Evolutionary conservation across 208 protist genomes (phyloP).

Genomic region (Acanthamoeba lenticulata): DNA sequence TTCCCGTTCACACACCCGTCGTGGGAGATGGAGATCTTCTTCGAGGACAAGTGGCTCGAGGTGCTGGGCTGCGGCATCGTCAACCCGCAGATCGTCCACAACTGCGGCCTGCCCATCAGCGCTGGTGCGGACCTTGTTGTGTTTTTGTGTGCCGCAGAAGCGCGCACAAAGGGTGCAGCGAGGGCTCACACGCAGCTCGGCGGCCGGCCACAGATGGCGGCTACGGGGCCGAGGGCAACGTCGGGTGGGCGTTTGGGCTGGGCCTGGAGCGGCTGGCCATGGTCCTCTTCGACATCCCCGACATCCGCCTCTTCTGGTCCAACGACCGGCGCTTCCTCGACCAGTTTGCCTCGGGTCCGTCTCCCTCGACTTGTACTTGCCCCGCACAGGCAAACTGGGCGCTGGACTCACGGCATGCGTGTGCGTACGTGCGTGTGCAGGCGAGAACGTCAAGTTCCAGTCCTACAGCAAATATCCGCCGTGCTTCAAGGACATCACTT

Average conservation of each 20-base stretch:
- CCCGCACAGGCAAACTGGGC: not conserved
- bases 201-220: slow-evolving; percentile 2
- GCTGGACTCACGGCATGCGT: not conserved
- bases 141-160: too few species aligned
- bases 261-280: slow-evolving; percentile 92
- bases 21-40: slow-evolving; percentile 91
- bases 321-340: slow-evolving; percentile 82
- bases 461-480: slow-evolving; percentile 88
- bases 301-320: slow-evolving; percentile 94
- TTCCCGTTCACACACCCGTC: slow-evolving; percentile 93
- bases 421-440: too few species aligned
- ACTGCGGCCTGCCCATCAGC: slow-evolving; percentile 56
- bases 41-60: slow-evolving; percentile 90
- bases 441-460: slow-evolving; percentile 80
- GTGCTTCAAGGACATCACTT: slow-evolving; percentile 89
- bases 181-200: not conserved
- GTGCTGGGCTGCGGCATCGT: slow-evolving; percentile 90
- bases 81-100: slow-evolving; percentile 81
- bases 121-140: not conserved
- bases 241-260: slow-evolving; percentile 84
- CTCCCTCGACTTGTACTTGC: too few species aligned
- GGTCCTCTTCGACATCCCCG: slow-evolving; percentile 90
- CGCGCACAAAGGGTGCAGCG: too few species aligned
- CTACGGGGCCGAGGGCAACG: not conserved
- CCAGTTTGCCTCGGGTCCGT: slow-evolving; percentile 77